Evolutionary conservation across 2,329 filamentous ascomycete species (phyloP), one percentile per base, ranked within the genome.

Genomic region (Domatiomyces globalis): DNA sequence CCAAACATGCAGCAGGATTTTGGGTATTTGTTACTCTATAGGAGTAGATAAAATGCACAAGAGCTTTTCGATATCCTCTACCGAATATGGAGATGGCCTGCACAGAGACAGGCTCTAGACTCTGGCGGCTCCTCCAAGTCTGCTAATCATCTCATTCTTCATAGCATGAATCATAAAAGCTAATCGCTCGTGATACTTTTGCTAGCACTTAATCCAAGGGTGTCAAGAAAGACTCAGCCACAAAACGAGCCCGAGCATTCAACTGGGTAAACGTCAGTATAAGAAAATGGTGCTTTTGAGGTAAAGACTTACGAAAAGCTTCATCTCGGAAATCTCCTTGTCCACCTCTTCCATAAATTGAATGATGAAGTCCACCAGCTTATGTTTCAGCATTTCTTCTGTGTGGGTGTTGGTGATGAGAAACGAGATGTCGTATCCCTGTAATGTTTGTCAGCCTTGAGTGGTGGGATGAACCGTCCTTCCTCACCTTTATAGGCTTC

Each of bases 291-390:
- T n/a, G 49, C 1, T 2, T 44, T 25, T 19, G 7, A 20, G 29
- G 27, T 17, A 19, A 46, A 29, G 44, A 75, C 87, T 61, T 78
- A 95, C 90, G 70, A 98, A 98, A 63, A 98, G 84, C 78, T 98
- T 98, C 92, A 98, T 96, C 73, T 98, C 94, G 2, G 92, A 96
- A 54, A 98, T 98, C 70, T 98, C 92, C 76, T 98, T 98, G 70
- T 98, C 94, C 4, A 98, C 94, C 68, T 98, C 92, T 70, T 98
- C 90, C 90, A 98, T 96, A 65, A 98, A 98, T 65, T 96, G 84
- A 59, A 98, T 95, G 61, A 98, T 94, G 65, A 98, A 98, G 68
- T 98, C 92, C 33, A 98, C 94, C 61, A 98, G 77, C 75, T 98
- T 96, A 68, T 98, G 90, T 76, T 96, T 96, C 66, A 96, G 70